Conservation (phyloP, 2,329 filamentous ascomycete species). For the Aspergillus hortae region DNA sequence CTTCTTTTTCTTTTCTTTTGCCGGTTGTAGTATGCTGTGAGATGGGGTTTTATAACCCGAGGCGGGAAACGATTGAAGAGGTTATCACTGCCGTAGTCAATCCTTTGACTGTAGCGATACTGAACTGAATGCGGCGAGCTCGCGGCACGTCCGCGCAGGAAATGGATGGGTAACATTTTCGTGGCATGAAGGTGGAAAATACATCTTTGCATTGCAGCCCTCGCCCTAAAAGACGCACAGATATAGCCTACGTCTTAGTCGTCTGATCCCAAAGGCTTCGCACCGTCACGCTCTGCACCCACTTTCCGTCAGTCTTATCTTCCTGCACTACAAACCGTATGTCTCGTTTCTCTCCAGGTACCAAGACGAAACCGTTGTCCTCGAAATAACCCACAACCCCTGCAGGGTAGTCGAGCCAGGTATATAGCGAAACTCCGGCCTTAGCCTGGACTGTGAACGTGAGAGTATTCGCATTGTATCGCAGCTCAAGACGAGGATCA, state of each 20-base stretch:
- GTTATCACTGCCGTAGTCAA: no score
- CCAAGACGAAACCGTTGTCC: constrained; percentile 52
- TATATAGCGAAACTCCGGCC: constrained; percentile 50
- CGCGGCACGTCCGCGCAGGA: no score
- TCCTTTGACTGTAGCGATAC: no score
- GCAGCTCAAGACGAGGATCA: constrained; percentile 47
- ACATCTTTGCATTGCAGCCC: no score
- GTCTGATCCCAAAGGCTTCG: constrained; percentile 51
- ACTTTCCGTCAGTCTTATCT: constrained; percentile 42
- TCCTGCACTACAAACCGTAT: constrained; percentile 47
- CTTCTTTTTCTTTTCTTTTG: not conserved
- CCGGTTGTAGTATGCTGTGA: not conserved
- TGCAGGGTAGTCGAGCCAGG: constrained; percentile 53
- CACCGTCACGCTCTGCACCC: constrained; percentile 48
- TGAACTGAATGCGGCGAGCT: no score
- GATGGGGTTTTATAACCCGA: no score
- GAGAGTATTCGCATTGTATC: constrained; percentile 24
- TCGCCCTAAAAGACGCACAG: no score
- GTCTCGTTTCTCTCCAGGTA: constrained; percentile 43
- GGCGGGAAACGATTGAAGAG: no score
- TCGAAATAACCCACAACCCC: constrained; percentile 51
- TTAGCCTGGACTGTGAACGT: constrained; percentile 49
- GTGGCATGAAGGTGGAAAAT: no score
- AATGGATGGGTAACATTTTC: no score
- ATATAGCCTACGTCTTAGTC: not conserved